Percentiles rank a stretch among this genome's conserved stretches.
Conservation (phyloP, 345 rosid genomes). For the Populus davidiana region DNA sequence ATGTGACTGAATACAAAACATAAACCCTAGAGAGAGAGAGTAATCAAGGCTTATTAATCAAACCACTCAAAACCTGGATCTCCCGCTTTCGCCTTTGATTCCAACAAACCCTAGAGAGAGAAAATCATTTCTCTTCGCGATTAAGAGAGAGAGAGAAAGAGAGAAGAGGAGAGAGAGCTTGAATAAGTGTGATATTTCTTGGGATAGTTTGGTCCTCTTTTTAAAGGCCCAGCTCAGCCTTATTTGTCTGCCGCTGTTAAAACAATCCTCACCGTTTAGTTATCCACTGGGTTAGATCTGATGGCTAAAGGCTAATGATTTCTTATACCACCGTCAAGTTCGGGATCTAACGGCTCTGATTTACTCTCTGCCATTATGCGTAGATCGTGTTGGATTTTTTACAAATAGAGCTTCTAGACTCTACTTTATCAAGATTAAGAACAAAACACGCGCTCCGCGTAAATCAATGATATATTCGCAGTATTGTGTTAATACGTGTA, state of each 20-base stretch:
- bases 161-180: not conserved
- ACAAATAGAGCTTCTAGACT: not conserved
- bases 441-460: not conserved
- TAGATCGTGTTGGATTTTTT: not conserved
- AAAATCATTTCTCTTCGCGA: conserved; percentile 2
- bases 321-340: conserved; percentile 3
- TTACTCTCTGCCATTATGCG: not conserved
- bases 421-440: not conserved
- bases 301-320: not conserved
- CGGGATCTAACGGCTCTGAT: conserved; percentile 4
- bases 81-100: conserved; percentile 18
- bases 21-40: conserved; percentile 15
- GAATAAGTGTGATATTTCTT: not conserved
- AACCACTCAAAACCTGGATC: conserved; percentile 24
- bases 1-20: not conserved
- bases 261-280: conserved; percentile 6
- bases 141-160: not conserved
- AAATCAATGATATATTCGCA: not conserved
- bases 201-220: conserved; percentile 14
- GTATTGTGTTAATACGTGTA: too few relatives aligned
- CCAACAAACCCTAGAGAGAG: conserved; percentile 5
- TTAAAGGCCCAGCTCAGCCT: conserved; percentile 20
- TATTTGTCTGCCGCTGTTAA: not conserved
- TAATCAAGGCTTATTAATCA: not conserved
- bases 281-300: not conserved